A percentile compares a stretch with the other conserved stretches of the same genome.
Conservation (phyloP, 768 basidiomycete species). For the Xerocomellus intermedius region DNA sequence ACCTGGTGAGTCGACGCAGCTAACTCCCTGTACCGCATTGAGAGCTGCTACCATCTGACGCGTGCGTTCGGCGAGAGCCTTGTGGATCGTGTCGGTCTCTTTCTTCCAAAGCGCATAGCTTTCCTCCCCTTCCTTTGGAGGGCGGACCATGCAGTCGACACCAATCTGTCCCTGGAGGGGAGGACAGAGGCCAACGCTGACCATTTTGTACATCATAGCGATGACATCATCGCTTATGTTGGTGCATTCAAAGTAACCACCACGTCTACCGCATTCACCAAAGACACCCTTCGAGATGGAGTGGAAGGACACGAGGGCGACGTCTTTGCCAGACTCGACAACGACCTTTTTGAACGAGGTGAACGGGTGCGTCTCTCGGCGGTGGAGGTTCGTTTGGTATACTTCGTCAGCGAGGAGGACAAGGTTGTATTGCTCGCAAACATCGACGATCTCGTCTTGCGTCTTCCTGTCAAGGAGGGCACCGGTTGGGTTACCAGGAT, state of each 20-base stretch:
- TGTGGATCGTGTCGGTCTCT: conserved; percentile 81
- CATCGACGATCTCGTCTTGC: conserved; percentile 70
- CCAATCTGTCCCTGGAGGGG: conserved; percentile 90
- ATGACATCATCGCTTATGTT: conserved; percentile 78
- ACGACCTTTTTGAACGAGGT: conserved; percentile 93
- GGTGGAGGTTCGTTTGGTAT: conserved; percentile 94
- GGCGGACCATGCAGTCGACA: conserved; percentile 91
- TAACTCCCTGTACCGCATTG: conserved; percentile 81
- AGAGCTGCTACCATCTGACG: conserved; percentile 74
- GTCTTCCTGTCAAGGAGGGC: conserved; percentile 70
- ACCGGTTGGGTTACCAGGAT: conserved; percentile 98
- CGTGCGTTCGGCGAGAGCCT: conserved; percentile 68
- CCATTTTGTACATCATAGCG: conserved; percentile 95
- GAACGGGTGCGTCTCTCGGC: conserved; percentile 66
- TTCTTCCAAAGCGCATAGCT: conserved; percentile 78
- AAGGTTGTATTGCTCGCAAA: conserved; percentile 83
- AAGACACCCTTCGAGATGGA: conserved; percentile 95
- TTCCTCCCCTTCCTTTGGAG: conserved; percentile 72
- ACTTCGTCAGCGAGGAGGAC: conserved; percentile 97
- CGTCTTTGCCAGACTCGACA: conserved; percentile 51
- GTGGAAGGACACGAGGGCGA: conserved; percentile 94
- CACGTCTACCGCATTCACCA: conserved; percentile 96
- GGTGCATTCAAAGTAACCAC: conserved; percentile 92
- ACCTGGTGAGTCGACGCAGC: conserved; percentile 86
- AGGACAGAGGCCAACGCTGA: conserved; percentile 85